Evolutionary conservation across 371 early-diverging fungal species (phyloP), one percentile per base, ranked within the genome.

Genomic region (Actinomortierella ambigua): DNA sequence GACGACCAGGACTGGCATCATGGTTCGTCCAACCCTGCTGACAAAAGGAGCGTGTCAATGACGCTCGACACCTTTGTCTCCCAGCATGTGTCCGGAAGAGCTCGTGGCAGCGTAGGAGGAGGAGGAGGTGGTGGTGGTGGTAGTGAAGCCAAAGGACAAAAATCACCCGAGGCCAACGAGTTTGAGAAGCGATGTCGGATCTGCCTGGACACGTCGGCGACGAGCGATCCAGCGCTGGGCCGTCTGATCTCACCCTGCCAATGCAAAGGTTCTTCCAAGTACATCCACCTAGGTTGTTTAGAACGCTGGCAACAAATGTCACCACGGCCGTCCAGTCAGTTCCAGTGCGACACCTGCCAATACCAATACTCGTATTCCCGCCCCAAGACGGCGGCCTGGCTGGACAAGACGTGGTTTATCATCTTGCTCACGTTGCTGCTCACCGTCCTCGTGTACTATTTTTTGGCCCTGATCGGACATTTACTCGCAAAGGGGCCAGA

Each of bases 201-300:
- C 11, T 34, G 34, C 34, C 11, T 34, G 4, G 34, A 34, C 4
- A 34, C 34, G 4, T 11, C 4, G 34, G 34, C 34, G 11, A 34
- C 34, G 11, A 11, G 34, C 34, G 24, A 51, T 18, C 41, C 65
- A 14, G 52, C 22, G 18, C 39, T 46, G 0, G 50, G 51, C 5
- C 53, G 40, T 6, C 50, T 71, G n/a, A 71, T 71, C 59, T 71
- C 71, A 1, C 71, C 71, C 2, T 71, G 71, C 51, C 59, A 62
- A 3, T 71, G 71, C 46, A 71, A 65, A 48, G 71, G 71, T 0
- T 59, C 71, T 0, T 62, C 66, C 15, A 50, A 53, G 17, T 71
- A 65, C 40, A 65, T 71, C n/a, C 71, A 71, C 22, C 20, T 71
- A 6, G 59, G 59, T 2, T 71, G 71, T 17, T 66, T 71, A 11